Evolutionary conservation across 306 rosid species (phyloP).

Genomic region (Prunus mongolica): DNA sequence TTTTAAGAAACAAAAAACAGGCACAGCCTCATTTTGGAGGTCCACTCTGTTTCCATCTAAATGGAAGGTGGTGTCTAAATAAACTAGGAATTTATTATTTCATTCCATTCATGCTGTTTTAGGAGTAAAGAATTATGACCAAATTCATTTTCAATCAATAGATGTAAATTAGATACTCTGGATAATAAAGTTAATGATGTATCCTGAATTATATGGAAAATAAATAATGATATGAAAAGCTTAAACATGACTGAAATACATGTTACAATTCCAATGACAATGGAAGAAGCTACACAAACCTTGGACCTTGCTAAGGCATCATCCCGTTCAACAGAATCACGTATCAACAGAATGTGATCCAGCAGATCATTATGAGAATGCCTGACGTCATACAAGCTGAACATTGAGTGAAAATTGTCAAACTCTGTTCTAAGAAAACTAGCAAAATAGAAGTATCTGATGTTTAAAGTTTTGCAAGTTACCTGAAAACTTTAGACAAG

Average conservation of each 20-base stretch:
- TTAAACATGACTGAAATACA: background rate
- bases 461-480: background rate
- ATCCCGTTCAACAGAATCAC: constrained; percentile 44
- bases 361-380: constrained; percentile 44
- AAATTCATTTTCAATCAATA: background rate
- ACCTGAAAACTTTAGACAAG: constrained; percentile 40
- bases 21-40: background rate
- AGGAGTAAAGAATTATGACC: background rate
- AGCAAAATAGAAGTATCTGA: background rate
- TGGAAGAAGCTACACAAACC: constrained; percentile 25
- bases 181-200: background rate
- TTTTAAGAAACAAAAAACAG: background rate
- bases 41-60: background rate
- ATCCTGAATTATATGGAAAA: background rate
- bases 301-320: constrained; percentile 38
- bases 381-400: constrained; percentile 40
- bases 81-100: background rate
- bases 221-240: background rate
- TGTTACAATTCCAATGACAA: constrained; percentile 9
- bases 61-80: background rate
- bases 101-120: background rate
- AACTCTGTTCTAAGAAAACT: background rate
- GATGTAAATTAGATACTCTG: background rate
- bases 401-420: constrained; percentile 7
- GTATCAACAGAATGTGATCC: constrained; percentile 34